Percentiles rank a stretch among this genome's conserved stretches.
phyloP scores from a whole-genome alignment of 2,329 filamentous ascomycete species.

The Escovopsis sp. region DNA sequence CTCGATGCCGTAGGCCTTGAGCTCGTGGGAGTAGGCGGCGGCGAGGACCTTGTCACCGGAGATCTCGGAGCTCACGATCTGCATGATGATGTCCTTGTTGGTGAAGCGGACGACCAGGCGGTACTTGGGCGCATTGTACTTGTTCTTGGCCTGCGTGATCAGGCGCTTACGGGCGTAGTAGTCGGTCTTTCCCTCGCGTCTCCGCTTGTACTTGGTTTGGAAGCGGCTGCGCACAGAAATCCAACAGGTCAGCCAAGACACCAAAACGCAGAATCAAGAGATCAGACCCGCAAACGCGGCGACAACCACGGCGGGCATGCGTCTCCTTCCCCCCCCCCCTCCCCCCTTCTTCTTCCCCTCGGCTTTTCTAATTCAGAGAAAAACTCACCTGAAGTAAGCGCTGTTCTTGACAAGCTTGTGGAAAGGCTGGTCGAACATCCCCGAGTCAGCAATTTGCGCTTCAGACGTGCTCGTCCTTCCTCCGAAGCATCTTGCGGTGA shows the following conservation, averaged over 20 bases:
- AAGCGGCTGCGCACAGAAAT: slow-evolving; percentile 55
- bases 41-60: slow-evolving; percentile 93
- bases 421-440: slow-evolving; percentile 56
- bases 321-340: too few relatives aligned
- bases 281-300: too few relatives aligned
- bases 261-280: neutral
- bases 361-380: too few relatives aligned
- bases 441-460: slow-evolving; percentile 99
- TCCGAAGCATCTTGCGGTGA: slow-evolving; percentile 99
- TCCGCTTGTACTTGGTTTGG: slow-evolving; percentile 99
- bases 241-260: neutral
- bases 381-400: slow-evolving; percentile 90
- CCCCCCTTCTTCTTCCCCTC: too few relatives aligned
- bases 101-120: slow-evolving; percentile 98
- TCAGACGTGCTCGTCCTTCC: slow-evolving; percentile 52
- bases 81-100: slow-evolving; percentile 98
- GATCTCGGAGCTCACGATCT: slow-evolving; percentile 95
- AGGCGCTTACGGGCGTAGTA: slow-evolving; percentile 99
- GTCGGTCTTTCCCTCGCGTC: slow-evolving; percentile 94
- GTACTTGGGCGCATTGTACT: slow-evolving; percentile 99
- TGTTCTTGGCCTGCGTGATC: slow-evolving; percentile 99
- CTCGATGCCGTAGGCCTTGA: slow-evolving; percentile 91
- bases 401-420: slow-evolving; percentile 95
- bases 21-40: slow-evolving; percentile 91
- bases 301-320: too few relatives aligned